These are phyloP conservation scores for Senecio squalidus DNA, from an alignment of 140 eudicot species.

Conservation along the genomic window DNA sequence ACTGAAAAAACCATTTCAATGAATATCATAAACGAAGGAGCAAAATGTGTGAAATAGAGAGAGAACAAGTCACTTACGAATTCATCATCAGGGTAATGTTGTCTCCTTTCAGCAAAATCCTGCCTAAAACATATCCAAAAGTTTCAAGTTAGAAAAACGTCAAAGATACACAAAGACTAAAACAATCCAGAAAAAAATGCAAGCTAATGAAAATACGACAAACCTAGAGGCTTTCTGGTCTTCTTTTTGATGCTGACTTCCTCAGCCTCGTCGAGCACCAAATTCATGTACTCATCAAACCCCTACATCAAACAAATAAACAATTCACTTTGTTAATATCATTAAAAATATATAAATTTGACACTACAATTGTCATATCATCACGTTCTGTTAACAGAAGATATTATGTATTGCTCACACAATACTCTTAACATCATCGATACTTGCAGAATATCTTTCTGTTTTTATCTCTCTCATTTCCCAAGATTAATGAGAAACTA, in stretches of 20 bases:
- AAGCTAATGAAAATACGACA: conserved; percentile 1
- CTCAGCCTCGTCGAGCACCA: conserved; percentile 93
- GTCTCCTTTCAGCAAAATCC: conserved; percentile 87
- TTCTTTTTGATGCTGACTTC: conserved; percentile 89
- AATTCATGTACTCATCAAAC: conserved; percentile 95
- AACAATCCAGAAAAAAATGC: background rate
- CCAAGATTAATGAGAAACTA: no score
- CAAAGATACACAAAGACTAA: background rate
- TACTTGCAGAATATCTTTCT: no score
- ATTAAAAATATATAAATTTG: no score
- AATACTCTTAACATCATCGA: no score
- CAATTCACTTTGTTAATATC: background rate
- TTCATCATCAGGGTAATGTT: conserved; percentile 94
- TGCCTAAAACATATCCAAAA: conserved; percentile 39
- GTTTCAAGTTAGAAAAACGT: conserved; percentile 2
- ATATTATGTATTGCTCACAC: background rate
- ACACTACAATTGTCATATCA: background rate
- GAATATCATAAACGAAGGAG: background rate
- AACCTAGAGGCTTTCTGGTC: conserved; percentile 76
- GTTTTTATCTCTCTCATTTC: no score
- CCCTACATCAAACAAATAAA: conserved; percentile 42
- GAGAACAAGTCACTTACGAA: conserved; percentile 35
- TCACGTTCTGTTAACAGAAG: background rate
- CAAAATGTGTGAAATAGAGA: background rate
- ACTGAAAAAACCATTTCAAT: background rate